phyloP scores from a whole-genome alignment of 495 filamentous ascomycete species.

The Letharia lupina region DNA sequence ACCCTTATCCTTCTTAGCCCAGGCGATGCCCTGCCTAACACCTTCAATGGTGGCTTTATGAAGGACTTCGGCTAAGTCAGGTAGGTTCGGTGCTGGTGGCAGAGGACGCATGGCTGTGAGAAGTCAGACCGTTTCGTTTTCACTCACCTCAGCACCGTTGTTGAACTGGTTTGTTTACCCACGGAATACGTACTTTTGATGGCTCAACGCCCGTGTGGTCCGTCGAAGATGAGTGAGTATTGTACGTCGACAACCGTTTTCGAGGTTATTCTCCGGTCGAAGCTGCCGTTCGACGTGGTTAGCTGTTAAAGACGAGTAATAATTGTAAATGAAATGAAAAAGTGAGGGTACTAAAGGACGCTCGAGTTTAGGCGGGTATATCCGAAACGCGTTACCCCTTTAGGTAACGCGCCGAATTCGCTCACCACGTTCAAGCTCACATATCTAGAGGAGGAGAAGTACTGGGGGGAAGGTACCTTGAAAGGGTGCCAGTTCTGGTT shows the following conservation, averaged over 20 bases:
- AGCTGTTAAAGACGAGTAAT: not conserved
- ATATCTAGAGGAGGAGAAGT: not conserved
- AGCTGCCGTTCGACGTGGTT: not conserved
- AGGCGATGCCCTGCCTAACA: not conserved
- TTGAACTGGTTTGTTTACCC: not conserved
- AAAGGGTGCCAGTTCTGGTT: not conserved
- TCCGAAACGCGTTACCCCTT: not conserved
- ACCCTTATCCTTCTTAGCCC: not conserved
- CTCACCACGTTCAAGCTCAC: not conserved
- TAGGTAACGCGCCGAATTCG: not conserved
- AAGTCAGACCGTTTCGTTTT: not conserved
- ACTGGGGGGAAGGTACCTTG: not conserved
- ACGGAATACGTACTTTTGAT: not conserved
- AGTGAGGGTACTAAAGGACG: not conserved
- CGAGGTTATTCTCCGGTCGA: not conserved
- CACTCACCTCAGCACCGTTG: not conserved
- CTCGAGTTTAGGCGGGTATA: not conserved
- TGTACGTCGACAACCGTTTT: not conserved
- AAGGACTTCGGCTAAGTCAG: not conserved
- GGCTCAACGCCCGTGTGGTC: not conserved
- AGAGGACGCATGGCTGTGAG: constrained; percentile 4
- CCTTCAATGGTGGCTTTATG: not conserved
- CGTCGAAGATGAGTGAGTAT: not conserved
- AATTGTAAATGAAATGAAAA: not conserved
- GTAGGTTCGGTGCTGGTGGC: not conserved